Evolutionary conservation across 2,329 filamentous ascomycete genomes (phyloP), one percentile per base, ranked within the genome.

Genomic region (Nothophoma quercina): DNA sequence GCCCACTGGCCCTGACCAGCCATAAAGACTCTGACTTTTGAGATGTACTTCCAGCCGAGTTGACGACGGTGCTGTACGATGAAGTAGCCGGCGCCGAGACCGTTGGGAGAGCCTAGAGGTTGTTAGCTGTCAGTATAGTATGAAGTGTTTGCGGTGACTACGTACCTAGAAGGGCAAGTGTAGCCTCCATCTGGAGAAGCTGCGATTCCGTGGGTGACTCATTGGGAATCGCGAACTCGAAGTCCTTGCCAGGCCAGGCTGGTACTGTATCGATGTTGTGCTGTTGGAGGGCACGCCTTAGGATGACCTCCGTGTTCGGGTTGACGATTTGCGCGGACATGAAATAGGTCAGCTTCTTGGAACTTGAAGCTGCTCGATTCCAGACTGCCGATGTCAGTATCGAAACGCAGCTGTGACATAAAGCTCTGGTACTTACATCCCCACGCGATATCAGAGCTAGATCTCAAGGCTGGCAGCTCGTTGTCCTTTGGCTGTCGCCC

Each of bases 361-460:
- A 29, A 10, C 18, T 22, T 1, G 18, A 21, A 26, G 40, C 35
- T 1, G 45, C 45, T 18, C 44, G 36, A 9, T 55, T 51, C 55
- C 57, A 60, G 35, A 55, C 25, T 32, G 34, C n/a, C 5, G 16
- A 1, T 7, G 6, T 51, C 7, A 51, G 33, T 13, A 1, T 13
- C 2, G 1, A 15, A 30, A 4, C n/a, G 7, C 3, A 9, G 12
- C 15, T 32, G 5, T 18, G 15, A n/a, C n/a, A n/a, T 16, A 19
- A 23, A 5, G 16, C 8, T 26, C 21, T 7, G 4, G 2, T 13
- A 45, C 48, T 40, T 13, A 51, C 48, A 40, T n/a, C 48, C 57
- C 55, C 55, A 60, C 4, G 47, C 43, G 3, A 60, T 45, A 12
- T 60, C 57, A 1, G 57, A 60, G 28, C 55, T 60, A 8, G 57